These are phyloP conservation scores for Iris pallida DNA, from an alignment of 116 monocot genomes.

Conservation along the genomic window DNA sequence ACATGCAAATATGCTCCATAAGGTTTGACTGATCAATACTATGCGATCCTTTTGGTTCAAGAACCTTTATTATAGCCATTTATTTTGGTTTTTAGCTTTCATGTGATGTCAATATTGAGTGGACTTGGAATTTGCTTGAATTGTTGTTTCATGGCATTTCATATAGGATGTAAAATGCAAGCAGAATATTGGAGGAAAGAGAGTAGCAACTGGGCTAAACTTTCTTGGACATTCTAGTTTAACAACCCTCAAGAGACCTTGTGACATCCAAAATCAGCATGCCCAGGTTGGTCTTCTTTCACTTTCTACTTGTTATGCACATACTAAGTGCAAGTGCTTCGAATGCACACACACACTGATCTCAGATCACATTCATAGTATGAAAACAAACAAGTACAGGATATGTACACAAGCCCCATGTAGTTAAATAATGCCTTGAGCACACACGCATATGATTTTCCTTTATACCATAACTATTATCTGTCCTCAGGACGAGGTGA, in stretches of 20 bases:
- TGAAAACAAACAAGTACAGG: no score
- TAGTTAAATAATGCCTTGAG: no score
- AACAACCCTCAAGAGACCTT: slow-evolving; percentile 46
- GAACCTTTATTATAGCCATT: neutral
- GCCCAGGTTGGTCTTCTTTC: slow-evolving; percentile 30
- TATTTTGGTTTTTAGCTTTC: slow-evolving; percentile 7
- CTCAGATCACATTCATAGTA: no score
- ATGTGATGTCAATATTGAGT: neutral
- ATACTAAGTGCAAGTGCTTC: slow-evolving; percentile 43
- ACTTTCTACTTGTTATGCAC: neutral
- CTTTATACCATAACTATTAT: no score
- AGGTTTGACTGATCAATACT: slow-evolving; percentile 31
- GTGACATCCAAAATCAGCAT: slow-evolving; percentile 26
- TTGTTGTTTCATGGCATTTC: neutral
- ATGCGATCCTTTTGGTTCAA: neutral
- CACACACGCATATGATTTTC: no score
- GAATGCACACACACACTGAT: neutral
- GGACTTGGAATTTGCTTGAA: slow-evolving; percentile 5
- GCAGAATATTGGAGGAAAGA: slow-evolving; percentile 22
- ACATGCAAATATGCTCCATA: no score
- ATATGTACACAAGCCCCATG: no score
- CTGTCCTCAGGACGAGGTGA: no score
- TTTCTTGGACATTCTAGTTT: slow-evolving; percentile 18
- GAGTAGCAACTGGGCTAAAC: slow-evolving; percentile 7
- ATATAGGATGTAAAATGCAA: slow-evolving; percentile 31